phyloP scores from a whole-genome alignment of 129 eudicot genomes.

The Flaveria brownii region DNA sequence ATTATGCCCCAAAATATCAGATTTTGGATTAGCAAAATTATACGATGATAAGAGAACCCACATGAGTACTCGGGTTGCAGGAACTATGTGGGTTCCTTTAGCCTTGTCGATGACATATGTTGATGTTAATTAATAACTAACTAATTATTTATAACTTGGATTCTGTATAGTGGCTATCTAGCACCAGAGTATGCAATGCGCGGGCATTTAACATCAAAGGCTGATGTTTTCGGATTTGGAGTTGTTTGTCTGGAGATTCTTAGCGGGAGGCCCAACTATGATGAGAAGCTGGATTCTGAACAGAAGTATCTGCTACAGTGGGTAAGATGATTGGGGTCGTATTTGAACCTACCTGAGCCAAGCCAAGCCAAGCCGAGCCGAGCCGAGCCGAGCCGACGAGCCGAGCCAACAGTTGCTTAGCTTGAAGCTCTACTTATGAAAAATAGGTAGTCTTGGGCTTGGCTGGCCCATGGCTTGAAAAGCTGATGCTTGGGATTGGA shows the following conservation, averaged over 20 bases:
- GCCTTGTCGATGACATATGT: not conserved
- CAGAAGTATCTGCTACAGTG: slow-evolving; percentile 61
- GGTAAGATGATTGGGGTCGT: slow-evolving; percentile 38
- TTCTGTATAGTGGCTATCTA: slow-evolving; percentile 52
- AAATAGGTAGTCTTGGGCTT: no score
- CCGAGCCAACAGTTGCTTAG: slow-evolving; percentile 19
- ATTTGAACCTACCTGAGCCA: not conserved
- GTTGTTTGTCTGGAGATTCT: slow-evolving; percentile 63
- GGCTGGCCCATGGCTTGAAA: no score
- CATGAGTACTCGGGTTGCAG: slow-evolving; percentile 70
- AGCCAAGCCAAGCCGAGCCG: not conserved
- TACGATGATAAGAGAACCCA: slow-evolving; percentile 68
- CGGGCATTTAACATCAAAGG: slow-evolving; percentile 67
- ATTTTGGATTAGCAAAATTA: slow-evolving; percentile 66
- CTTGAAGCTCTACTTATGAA: slow-evolving; percentile 6
- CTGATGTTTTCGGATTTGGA: slow-evolving; percentile 72
- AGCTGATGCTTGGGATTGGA: no score
- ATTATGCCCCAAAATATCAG: slow-evolving; percentile 68
- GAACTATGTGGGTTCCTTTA: slow-evolving; percentile 57
- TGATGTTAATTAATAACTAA: not conserved
- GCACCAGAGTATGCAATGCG: slow-evolving; percentile 82
- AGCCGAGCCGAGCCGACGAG: no score
- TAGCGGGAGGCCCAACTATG: slow-evolving; percentile 64
- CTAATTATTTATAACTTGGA: slow-evolving; percentile 4
- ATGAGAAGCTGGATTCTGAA: slow-evolving; percentile 42